Evolutionary conservation across 2,329 filamentous ascomycete species (phyloP).

Genomic region (Curvularia eragrostidis): DNA sequence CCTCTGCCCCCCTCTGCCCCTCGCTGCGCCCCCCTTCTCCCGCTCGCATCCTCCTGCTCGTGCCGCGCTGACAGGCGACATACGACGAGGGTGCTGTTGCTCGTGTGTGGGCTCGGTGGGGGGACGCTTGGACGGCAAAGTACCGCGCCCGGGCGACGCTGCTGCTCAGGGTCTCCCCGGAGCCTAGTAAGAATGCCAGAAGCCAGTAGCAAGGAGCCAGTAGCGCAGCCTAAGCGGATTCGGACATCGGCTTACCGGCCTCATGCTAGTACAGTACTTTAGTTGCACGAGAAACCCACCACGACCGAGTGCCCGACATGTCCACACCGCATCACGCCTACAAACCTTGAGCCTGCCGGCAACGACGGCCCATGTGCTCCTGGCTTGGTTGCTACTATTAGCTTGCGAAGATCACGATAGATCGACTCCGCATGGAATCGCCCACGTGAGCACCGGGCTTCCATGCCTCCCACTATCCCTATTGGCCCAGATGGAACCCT

Average conservation of each 20-base stretch:
- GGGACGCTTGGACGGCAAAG: conserved; percentile 10
- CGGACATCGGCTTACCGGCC: conserved; percentile 3
- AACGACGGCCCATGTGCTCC: neutral
- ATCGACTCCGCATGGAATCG: neutral
- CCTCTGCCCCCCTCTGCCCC: neutral
- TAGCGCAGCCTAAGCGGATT: conserved; percentile 18
- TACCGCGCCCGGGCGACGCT: conserved; percentile 2
- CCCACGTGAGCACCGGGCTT: neutral
- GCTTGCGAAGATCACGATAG: neutral
- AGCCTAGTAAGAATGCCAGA: too few species aligned
- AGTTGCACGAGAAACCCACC: conserved; percentile 4
- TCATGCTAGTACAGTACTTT: too few species aligned
- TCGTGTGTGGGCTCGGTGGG: conserved; percentile 10
- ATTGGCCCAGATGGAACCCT: neutral
- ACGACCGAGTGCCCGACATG: too few species aligned
- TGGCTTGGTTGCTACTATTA: neutral
- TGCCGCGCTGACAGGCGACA: conserved; percentile 2
- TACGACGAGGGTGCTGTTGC: neutral
- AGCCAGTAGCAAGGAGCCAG: too few species aligned
- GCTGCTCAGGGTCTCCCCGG: conserved; percentile 19
- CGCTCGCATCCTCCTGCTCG: neutral
- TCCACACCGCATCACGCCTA: neutral
- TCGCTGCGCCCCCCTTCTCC: neutral
- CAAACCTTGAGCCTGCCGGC: neutral
- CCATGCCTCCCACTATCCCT: neutral